Evolutionary conservation across 2,329 filamentous ascomycete genomes (phyloP).

Genomic region (Teratosphaeria pseudoeucalypti): DNA sequence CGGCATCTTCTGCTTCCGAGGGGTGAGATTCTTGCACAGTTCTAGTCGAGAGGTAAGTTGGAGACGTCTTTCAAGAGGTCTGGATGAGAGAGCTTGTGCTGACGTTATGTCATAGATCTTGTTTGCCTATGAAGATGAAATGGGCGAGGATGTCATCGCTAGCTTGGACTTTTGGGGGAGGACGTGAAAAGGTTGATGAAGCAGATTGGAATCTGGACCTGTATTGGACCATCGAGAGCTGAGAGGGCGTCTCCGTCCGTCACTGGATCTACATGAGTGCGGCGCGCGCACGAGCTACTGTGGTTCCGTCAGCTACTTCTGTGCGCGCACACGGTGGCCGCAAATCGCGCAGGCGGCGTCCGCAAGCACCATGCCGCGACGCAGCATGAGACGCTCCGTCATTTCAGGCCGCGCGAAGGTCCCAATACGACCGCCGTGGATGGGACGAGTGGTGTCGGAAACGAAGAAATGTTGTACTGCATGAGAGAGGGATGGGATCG

Average conservation of each 20-base stretch:
- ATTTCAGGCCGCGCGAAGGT: too few species aligned
- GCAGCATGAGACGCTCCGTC: too few species aligned
- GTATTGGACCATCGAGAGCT: not conserved
- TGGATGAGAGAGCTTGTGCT: not conserved
- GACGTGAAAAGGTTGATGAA: constrained; percentile 1
- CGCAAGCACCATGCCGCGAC: not conserved
- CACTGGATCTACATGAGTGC: not conserved
- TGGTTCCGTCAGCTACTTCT: not conserved
- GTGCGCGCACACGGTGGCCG: too few species aligned
- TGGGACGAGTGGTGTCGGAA: not conserved
- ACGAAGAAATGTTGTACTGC: not conserved
- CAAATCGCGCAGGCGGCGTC: not conserved
- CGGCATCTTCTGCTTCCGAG: constrained; percentile 92
- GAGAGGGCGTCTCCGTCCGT: not conserved
- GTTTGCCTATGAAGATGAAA: constrained; percentile 94
- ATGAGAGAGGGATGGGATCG: not conserved
- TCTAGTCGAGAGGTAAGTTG: constrained; percentile 85
- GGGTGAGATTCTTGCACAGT: constrained; percentile 94
- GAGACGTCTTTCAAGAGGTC: not conserved
- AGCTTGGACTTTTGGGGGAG: constrained; percentile 87
- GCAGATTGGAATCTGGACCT: not conserved
- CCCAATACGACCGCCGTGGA: too few species aligned
- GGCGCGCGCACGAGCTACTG: not conserved
- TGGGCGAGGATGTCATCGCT: constrained; percentile 84
- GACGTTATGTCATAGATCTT: constrained; percentile 57